Evolutionary conservation across 495 filamentous ascomycete species (phyloP), one percentile per base, ranked within the genome.

Genomic region (Aspergillus cavernicola): DNA sequence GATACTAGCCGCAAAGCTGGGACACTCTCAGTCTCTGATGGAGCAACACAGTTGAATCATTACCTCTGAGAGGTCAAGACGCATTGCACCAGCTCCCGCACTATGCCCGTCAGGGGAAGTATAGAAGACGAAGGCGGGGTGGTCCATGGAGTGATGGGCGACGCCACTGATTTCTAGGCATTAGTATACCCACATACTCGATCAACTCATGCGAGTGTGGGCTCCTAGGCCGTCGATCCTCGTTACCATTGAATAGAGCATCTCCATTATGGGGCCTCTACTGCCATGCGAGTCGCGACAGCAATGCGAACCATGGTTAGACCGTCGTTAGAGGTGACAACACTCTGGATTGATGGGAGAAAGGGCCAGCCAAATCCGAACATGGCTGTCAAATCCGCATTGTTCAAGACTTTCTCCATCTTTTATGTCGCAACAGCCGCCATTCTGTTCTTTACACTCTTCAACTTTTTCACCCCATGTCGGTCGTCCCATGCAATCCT

Each of bases 31-130:
- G 12, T 40, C 33, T 16, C n/a, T 40, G 33, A 32, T 48, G 24
- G 37, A 44, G 53, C 18, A 42, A 24, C 24, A 28, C 9, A 9
- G 9, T 28, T 4, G 24, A 28, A 28, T 28, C 24, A 28, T 4
- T 26, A 18, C 42, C n/a, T 20, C 33, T 19, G n/a, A 15, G 11
- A 42, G 28, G 32, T 35, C 12, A 10, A 35, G 4, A 32, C 23
- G 3, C 4, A 33, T 6, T 23, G 9, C 24, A 39, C 7, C 35
- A 35, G n/a, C 35, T 46, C 16, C n/a, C 3, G 42, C 50, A 53
- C 51, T 45, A 45, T 46, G 40, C 51, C 16, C 18, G 3, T 23
- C 42, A 44, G 41, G 51, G 51, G 33, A 54, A 39, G 42, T 54
- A 46, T 36, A 38, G 20, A 54, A 54, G 41, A 46, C 16, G 35